A percentile compares a stretch with the other conserved stretches of the same genome.
These are phyloP conservation scores for Penicillium subrubescens DNA, from an alignment of 495 filamentous ascomycete species.

Conservation along the genomic window DNA sequence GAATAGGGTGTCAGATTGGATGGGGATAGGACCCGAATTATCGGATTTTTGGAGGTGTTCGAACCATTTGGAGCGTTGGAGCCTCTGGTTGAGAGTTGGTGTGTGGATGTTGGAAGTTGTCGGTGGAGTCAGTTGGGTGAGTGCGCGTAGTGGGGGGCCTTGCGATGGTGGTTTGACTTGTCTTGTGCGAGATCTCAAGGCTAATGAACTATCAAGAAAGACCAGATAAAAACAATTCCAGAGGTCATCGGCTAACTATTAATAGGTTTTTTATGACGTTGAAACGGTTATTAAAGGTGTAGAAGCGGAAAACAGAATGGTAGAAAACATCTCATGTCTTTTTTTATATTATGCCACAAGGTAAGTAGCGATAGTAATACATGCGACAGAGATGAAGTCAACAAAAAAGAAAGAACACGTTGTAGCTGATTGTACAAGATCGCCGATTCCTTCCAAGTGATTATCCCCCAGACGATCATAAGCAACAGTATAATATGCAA, in stretches of 20 bases:
- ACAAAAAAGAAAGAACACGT: constrained; percentile 19
- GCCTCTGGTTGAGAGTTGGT: no score
- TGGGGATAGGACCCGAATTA: not conserved
- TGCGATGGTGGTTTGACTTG: not conserved
- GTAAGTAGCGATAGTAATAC: constrained; percentile 25
- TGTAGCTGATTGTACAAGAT: constrained; percentile 34
- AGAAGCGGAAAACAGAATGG: not conserved
- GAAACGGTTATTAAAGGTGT: not conserved
- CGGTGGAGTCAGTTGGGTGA: not conserved
- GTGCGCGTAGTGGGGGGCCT: not conserved
- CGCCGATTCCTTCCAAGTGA: constrained; percentile 22
- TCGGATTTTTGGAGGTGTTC: not conserved
- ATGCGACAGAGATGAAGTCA: constrained; percentile 10
- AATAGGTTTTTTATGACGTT: not conserved
- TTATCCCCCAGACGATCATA: constrained; percentile 24
- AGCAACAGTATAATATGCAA: constrained; percentile 23
- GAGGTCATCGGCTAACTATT: not conserved
- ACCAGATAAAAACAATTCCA: not conserved
- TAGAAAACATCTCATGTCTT: not conserved
- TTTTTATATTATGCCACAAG: constrained; percentile 26
- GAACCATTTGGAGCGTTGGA: not conserved
- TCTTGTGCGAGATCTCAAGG: not conserved
- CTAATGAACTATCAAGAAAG: not conserved
- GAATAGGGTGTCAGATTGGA: not conserved
- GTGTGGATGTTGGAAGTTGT: not conserved